Conservation (phyloP, 2,329 filamentous ascomycete genomes). For the Aspergillus sp. region DNA sequence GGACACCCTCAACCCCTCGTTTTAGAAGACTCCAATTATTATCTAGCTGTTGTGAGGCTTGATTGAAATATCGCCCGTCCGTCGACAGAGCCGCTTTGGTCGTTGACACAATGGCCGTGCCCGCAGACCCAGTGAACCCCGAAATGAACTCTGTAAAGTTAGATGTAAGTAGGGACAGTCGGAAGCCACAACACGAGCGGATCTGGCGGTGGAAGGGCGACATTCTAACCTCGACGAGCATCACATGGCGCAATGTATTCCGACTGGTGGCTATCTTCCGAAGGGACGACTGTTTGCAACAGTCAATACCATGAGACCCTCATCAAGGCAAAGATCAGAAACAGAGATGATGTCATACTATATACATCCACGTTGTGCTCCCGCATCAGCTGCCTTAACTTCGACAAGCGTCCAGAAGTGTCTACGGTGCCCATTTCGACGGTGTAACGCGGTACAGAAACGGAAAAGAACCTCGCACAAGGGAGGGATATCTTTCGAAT, state of each 20-base stretch:
- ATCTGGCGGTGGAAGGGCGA: conserved; percentile 1
- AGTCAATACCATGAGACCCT: conserved; percentile 24
- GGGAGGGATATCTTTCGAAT: conserved; percentile 16
- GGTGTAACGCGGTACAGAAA: conserved; percentile 26
- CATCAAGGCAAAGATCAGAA: conserved; percentile 1
- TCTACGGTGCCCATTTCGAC: conserved; percentile 68
- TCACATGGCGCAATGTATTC: conserved; percentile 98
- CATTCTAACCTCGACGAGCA: conserved; percentile 59
- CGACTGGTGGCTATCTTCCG: conserved; percentile 93
- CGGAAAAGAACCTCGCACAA: conserved; percentile 31
- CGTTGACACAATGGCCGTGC: conserved; percentile 78
- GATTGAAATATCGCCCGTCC: conserved; percentile 96
- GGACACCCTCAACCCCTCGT: conserved; percentile 85
- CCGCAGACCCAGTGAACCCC: conserved; percentile 90
- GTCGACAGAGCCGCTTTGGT: conserved; percentile 86
- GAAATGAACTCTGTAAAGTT: conserved; percentile 63
- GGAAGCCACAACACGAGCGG: conserved; percentile 2
- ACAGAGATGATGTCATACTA: conserved; percentile 48
- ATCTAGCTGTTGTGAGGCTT: conserved; percentile 84
- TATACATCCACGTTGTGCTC: conserved; percentile 83
- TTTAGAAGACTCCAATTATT: conserved; percentile 86
- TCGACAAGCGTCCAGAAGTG: conserved; percentile 66
- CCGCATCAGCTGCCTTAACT: conserved; percentile 78
- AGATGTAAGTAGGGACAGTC: conserved; percentile 8
- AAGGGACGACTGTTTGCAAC: conserved; percentile 66